These are phyloP conservation scores for Salicornia ramosissima DNA, from an alignment of 148 eudicot species.

Conservation along the genomic window DNA sequence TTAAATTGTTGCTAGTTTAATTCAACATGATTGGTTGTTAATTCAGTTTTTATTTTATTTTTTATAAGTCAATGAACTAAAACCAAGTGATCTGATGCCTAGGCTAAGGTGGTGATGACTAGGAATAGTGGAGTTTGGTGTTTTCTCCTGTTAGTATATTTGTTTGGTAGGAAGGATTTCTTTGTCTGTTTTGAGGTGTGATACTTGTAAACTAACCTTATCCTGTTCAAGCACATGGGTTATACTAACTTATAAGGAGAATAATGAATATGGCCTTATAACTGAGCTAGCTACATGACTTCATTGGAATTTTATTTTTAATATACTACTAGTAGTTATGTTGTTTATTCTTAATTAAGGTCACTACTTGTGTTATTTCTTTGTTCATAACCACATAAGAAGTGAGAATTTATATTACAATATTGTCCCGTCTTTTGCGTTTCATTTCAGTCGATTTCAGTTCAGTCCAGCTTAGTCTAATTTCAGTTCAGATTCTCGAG, in stretches of 20 bases:
- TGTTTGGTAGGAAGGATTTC: conserved; percentile 22
- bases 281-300: conserved; percentile 5
- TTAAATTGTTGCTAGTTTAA: background rate
- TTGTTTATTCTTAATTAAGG: background rate
- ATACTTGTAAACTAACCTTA: conserved; percentile 25
- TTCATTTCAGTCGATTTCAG: no score
- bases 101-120: background rate
- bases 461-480: no score
- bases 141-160: background rate
- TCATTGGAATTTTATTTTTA: background rate
- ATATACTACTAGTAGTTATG: background rate
- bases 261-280: conserved; percentile 23
- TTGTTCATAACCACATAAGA: background rate
- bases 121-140: conserved; percentile 5
- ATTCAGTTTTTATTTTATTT: background rate
- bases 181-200: conserved; percentile 22
- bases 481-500: no score
- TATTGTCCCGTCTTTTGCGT: no score
- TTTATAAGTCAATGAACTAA: conserved; percentile 8
- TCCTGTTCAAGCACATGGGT: conserved; percentile 26
- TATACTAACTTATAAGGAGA: no score
- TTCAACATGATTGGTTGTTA: background rate
- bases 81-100: conserved; percentile 1
- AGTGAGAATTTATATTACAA: no score
- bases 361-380: background rate